phyloP scores from a whole-genome alignment of 2,329 filamentous ascomycete species.

The Alternaria hordeiaustralica region DNA sequence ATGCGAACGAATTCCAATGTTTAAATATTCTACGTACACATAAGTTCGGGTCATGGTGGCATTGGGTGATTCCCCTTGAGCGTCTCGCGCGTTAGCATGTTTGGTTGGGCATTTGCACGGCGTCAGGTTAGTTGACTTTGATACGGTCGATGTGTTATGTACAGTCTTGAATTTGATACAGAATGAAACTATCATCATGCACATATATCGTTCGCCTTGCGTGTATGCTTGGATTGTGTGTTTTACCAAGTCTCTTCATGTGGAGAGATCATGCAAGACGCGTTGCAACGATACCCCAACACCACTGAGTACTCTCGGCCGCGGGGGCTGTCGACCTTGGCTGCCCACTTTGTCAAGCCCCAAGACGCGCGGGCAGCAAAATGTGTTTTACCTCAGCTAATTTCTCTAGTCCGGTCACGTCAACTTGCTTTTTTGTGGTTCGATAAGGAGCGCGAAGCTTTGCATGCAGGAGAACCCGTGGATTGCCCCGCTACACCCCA shows the following conservation, averaged over 20 bases:
- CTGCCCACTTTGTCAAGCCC: background rate
- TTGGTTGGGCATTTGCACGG: slow-evolving; percentile 24
- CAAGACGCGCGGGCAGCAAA: background rate
- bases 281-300: background rate
- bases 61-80: slow-evolving; percentile 18
- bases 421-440: slow-evolving; percentile 33
- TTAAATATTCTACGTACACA: slow-evolving; percentile 19
- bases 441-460: slow-evolving; percentile 27
- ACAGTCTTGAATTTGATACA: slow-evolving; percentile 3
- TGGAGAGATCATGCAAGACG: background rate
- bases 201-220: background rate
- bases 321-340: slow-evolving; percentile 23
- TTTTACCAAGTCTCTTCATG: background rate
- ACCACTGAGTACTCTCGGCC: slow-evolving; percentile 25
- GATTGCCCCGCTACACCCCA: slow-evolving; percentile 28
- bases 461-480: slow-evolving; percentile 12
- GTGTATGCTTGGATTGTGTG: background rate
- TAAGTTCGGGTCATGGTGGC: slow-evolving; percentile 19
- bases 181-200: slow-evolving; percentile 1
- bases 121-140: slow-evolving; percentile 16
- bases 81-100: slow-evolving; percentile 31
- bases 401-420: slow-evolving; percentile 10
- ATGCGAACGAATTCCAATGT: slow-evolving; percentile 21
- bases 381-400: slow-evolving; percentile 15
- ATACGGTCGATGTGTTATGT: slow-evolving; percentile 5